These are phyloP conservation scores for Poa annua DNA, from an alignment of 176 grass and related monocot species.

Conservation along the genomic window DNA sequence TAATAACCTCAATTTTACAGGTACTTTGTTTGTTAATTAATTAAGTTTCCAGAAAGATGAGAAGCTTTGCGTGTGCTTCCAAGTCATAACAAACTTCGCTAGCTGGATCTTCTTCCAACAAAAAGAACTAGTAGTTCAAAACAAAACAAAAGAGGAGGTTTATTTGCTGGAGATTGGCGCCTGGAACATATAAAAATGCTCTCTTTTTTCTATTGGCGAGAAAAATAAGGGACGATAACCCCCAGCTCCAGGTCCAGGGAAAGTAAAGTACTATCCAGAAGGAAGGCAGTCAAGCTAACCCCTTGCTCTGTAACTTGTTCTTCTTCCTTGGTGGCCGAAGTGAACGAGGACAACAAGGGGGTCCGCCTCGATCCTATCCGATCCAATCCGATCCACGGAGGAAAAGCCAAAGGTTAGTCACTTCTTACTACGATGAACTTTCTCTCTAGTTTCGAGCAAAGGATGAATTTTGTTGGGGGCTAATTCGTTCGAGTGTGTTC, in stretches of 20 bases:
- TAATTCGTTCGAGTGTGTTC: background rate
- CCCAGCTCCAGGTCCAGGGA: constrained; percentile 14
- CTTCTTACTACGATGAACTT: constrained; percentile 11
- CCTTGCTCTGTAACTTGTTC: constrained; percentile 5
- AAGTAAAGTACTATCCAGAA: constrained; percentile 32
- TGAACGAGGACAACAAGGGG: constrained; percentile 21
- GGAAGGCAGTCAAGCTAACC: constrained; percentile 28
- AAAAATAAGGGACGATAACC: constrained; percentile 7
- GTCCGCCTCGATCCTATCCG: constrained; percentile 28
- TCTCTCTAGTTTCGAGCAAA: constrained; percentile 19
- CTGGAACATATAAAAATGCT: constrained; percentile 16
- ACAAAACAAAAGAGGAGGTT: background rate
- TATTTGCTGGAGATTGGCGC: constrained; percentile 38
- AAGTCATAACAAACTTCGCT: constrained; percentile 33
- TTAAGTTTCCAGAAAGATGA: background rate
- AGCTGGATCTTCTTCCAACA: constrained; percentile 22
- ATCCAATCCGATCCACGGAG: constrained; percentile 23
- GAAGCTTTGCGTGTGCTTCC: constrained; percentile 41
- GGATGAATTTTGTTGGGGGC: background rate
- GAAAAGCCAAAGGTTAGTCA: constrained; percentile 39
- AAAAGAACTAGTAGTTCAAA: background rate
- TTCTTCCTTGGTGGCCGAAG: constrained; percentile 34
- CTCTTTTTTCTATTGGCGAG: background rate
- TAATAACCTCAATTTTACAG: constrained; percentile 6
- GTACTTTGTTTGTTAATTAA: background rate